phyloP scores from a whole-genome alignment of 108 stramenopile genomes.

The Nitzschia inconspicua region DNA sequence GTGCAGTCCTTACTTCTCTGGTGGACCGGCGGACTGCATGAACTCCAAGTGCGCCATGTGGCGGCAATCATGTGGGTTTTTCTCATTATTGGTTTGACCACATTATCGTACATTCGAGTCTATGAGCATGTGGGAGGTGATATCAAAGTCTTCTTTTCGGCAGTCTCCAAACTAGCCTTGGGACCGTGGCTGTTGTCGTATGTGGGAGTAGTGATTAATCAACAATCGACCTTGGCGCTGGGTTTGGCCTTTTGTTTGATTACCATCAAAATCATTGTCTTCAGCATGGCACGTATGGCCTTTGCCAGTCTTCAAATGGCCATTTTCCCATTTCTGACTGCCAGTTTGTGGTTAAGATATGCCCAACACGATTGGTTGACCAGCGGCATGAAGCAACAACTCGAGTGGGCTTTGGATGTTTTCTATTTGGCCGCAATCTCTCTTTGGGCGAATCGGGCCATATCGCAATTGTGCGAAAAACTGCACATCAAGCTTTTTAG shows the following conservation, averaged over 20 bases:
- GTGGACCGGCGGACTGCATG: slow-evolving; percentile 3
- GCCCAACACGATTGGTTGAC: slow-evolving; percentile 27
- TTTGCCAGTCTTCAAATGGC: slow-evolving; percentile 65
- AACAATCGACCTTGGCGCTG: slow-evolving; percentile 9
- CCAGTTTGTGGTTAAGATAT: slow-evolving; percentile 27
- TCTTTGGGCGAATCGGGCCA: slow-evolving; percentile 44
- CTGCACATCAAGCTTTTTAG: slow-evolving; percentile 64
- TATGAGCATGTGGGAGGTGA: slow-evolving; percentile 16
- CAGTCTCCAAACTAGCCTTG: slow-evolving; percentile 56
- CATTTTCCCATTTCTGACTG: slow-evolving; percentile 42
- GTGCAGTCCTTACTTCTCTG: too few species aligned
- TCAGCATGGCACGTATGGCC: slow-evolving; percentile 77
- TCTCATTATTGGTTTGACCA: slow-evolving; percentile 35
- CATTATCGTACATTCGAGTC: slow-evolving; percentile 43
- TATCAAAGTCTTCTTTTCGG: slow-evolving; percentile 20
- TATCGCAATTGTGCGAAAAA: slow-evolving; percentile 53
- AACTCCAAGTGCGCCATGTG: slow-evolving; percentile 44
- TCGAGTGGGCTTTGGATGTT: slow-evolving; percentile 38
- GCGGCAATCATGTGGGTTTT: slow-evolving; percentile 29
- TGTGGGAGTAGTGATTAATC: neutral
- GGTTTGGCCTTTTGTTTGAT: slow-evolving; percentile 66
- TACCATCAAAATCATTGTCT: slow-evolving; percentile 84
- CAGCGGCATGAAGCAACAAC: slow-evolving; percentile 27
- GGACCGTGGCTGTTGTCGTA: slow-evolving; percentile 46
- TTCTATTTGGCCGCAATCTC: slow-evolving; percentile 52